phyloP scores from a whole-genome alignment of 345 rosid genomes.

The Eutrema japonicum region DNA sequence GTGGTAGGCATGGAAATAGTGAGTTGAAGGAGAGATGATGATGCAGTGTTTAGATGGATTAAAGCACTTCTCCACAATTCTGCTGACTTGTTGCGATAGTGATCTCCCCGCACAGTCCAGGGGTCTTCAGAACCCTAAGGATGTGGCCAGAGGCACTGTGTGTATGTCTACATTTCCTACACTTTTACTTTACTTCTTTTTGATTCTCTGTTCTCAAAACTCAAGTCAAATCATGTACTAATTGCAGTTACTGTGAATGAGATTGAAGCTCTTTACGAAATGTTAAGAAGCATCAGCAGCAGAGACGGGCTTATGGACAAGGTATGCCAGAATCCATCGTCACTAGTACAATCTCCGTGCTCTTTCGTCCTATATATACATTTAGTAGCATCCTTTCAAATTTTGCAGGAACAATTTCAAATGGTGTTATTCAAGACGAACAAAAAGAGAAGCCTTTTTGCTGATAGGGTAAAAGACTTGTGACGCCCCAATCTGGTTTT shows the following conservation, averaged over 20 bases:
- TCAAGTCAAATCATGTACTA: not conserved
- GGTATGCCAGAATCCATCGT: slow-evolving; percentile 46
- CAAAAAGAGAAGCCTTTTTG: slow-evolving; percentile 62
- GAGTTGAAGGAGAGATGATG: slow-evolving; percentile 57
- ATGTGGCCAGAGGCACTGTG: slow-evolving; percentile 65
- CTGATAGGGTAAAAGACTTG: slow-evolving; percentile 60
- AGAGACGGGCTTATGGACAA: slow-evolving; percentile 77
- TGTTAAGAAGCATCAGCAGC: slow-evolving; percentile 85
- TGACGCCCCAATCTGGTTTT: no score
- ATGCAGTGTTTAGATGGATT: slow-evolving; percentile 69
- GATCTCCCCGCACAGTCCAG: slow-evolving; percentile 51
- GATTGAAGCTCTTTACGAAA: slow-evolving; percentile 85
- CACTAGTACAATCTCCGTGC: not conserved
- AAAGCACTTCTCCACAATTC: slow-evolving; percentile 51
- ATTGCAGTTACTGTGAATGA: slow-evolving; percentile 86
- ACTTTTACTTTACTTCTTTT: not conserved
- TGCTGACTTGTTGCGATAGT: slow-evolving; percentile 63
- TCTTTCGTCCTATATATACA: not conserved
- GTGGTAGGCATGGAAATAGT: slow-evolving; percentile 67
- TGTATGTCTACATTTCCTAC: slow-evolving; percentile 51
- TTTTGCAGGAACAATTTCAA: slow-evolving; percentile 54
- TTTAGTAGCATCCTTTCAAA: slow-evolving; percentile 11
- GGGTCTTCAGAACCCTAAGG: slow-evolving; percentile 65
- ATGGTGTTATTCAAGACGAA: slow-evolving; percentile 60
- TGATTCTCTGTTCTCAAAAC: not conserved